Base-by-base conservation (phyloP, 371 early-diverging fungal genomes). In the Mucor irregularis region DNA sequence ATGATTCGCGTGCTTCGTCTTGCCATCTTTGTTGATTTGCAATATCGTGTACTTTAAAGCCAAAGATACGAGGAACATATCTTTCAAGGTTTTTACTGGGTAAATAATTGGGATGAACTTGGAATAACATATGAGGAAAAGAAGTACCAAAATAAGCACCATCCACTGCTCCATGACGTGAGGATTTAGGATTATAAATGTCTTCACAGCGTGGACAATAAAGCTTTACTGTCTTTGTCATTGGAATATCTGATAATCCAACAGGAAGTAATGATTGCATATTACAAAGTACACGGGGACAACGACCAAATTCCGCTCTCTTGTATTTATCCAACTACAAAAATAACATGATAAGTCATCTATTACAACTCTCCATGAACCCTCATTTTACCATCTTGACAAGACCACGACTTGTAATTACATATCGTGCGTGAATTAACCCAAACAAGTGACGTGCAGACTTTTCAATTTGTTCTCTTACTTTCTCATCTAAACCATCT, bases 71-170 rank as follows among this genome's bases (percentile, higher is more conserved):
- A 22, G 98, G 98, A 38, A 87, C 81, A 68, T 96, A 96, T 34
- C 91, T 81, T 33, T 89, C 86, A 13, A 68, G 62, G 28, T 71
- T 53, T 43, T 71, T 69, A 3, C 74, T 78, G 4, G 94, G 94
- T 49, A 88, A 68, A 30, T 90, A 74, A 49, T 92, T 83, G 29
- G 94, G 90, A 69, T 93, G 92, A 16, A 86, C 85, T 71, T 93
- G 83, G 71, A 97, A 90, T 33, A 99, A 81, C 80, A 99, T 86
- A 59, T 95, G 93, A 19, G 97, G 92, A 78, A 99, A 96, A 17
- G 96, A 91, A 22, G 92, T 91, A 13, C 98, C 98, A 75, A 96
- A 99, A 61, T 90, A 93, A 24, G 97, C 95, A 25, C 99, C 99
- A 69, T 99, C 99, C 21, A 98, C 82, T 22, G 78, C 64, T 3